Percentiles rank a stretch among this genome's conserved stretches.
Evolutionary conservation across 345 rosid genomes (phyloP).

Genomic region (Linum lewisii): DNA sequence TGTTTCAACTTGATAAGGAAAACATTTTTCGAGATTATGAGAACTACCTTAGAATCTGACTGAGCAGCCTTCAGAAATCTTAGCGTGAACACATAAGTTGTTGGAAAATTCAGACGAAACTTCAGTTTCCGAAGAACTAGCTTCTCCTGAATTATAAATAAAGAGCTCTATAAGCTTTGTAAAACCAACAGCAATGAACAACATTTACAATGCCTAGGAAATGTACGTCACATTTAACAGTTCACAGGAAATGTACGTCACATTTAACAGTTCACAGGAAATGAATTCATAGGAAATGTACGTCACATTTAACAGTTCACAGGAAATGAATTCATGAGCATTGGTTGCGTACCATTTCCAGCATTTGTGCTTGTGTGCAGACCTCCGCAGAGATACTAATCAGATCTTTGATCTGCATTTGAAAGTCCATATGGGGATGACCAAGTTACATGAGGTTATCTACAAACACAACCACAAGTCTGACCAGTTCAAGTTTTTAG

Average conservation of each 20-base stretch:
- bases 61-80: constrained; percentile 93
- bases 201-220: background rate
- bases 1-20: background rate
- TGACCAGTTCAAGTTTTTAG: background rate
- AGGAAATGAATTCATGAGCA: background rate
- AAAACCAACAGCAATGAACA: background rate
- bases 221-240: no score
- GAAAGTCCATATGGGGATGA: constrained; percentile 1
- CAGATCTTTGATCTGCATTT: constrained; percentile 69
- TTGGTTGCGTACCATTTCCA: constrained; percentile 46
- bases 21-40: constrained; percentile 8
- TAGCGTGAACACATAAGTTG: constrained; percentile 87
- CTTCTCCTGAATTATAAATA: constrained; percentile 56
- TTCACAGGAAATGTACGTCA: no score
- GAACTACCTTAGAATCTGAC: constrained; percentile 54
- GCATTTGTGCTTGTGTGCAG: constrained; percentile 67
- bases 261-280: no score
- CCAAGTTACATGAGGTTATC: background rate
- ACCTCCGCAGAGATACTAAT: constrained; percentile 76
- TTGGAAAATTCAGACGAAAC: constrained; percentile 77
- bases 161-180: background rate
- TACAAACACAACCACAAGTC: background rate
- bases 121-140: constrained; percentile 58
- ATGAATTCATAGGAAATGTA: no score
- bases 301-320: background rate